Conservation (phyloP, 148 eudicot genomes). For the Vaccinium macrocarpon region DNA sequence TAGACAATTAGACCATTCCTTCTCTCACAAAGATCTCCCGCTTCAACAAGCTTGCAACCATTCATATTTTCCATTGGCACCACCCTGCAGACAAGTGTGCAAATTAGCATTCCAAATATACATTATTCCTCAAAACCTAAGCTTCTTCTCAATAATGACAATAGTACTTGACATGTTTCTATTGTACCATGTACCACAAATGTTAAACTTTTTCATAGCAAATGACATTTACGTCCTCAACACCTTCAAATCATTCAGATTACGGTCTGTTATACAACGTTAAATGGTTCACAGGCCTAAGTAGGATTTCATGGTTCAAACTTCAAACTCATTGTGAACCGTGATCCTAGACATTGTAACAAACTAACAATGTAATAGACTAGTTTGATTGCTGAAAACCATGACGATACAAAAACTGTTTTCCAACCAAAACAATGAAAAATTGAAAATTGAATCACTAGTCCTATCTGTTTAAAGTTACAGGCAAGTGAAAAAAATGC, state of each 20-base stretch:
- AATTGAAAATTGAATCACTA: no score
- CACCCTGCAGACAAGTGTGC: conserved; percentile 42
- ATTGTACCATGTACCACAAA: background rate
- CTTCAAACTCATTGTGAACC: background rate
- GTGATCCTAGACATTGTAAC: background rate
- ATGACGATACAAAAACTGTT: background rate
- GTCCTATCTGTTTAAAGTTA: no score
- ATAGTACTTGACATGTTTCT: conserved; percentile 1
- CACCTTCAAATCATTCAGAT: background rate
- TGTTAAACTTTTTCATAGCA: background rate
- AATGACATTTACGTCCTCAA: background rate
- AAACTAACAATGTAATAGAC: background rate
- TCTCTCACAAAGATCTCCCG: conserved; percentile 93
- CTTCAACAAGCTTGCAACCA: conserved; percentile 90
- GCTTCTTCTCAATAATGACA: background rate
- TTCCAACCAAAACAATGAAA: background rate
- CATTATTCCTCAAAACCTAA: background rate
- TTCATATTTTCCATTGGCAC: conserved; percentile 90
- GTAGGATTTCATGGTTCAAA: background rate
- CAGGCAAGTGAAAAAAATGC: no score
- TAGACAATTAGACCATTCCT: conserved; percentile 61
- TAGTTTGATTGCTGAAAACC: background rate
- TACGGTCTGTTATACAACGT: background rate
- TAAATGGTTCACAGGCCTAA: background rate
- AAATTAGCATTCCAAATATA: conserved; percentile 1